Evolutionary conservation across 1,284 basidiomycete genomes (phyloP).

Genomic region (Retiboletus fuscus): DNA sequence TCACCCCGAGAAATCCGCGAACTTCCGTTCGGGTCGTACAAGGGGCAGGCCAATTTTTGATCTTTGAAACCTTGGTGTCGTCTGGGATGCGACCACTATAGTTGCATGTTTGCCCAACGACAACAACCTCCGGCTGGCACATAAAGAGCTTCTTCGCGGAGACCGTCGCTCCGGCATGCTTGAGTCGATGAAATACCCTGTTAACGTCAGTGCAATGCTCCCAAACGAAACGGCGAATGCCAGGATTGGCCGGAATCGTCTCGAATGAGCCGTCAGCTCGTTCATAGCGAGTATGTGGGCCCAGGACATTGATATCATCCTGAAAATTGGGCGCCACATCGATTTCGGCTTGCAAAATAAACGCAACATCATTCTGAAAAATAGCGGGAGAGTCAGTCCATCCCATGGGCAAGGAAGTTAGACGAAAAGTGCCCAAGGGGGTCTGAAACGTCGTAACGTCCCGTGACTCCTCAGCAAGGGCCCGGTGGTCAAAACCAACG

Average conservation of each 20-base stretch:
- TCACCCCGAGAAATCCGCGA: slow-evolving; percentile 44
- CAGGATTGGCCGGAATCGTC: slow-evolving; percentile 43
- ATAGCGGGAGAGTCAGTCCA: slow-evolving; percentile 49
- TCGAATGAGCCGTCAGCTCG: slow-evolving; percentile 40
- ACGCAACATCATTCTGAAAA: too few relatives aligned
- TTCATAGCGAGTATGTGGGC: slow-evolving; percentile 25
- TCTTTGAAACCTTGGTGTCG: slow-evolving; percentile 17
- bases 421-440: slow-evolving; percentile 31
- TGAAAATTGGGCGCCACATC: not conserved
- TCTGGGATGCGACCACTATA: not conserved
- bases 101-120: slow-evolving; percentile 41
- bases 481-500: slow-evolving; percentile 17
- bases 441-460: too few relatives aligned
- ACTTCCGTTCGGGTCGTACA: slow-evolving; percentile 35
- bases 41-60: slow-evolving; percentile 9
- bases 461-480: slow-evolving; percentile 17
- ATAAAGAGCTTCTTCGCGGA: slow-evolving; percentile 34
- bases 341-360: slow-evolving; percentile 36
- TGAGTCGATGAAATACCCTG: slow-evolving; percentile 33
- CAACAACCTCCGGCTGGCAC: slow-evolving; percentile 18
- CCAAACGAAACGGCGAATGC: slow-evolving; percentile 46
- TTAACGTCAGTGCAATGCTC: slow-evolving; percentile 39
- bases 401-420: slow-evolving; percentile 38
- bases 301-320: slow-evolving; percentile 14
- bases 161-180: slow-evolving; percentile 35